phyloP scores from a whole-genome alignment of 2,329 filamentous ascomycete genomes.

The Rhinocladiella similis region DNA sequence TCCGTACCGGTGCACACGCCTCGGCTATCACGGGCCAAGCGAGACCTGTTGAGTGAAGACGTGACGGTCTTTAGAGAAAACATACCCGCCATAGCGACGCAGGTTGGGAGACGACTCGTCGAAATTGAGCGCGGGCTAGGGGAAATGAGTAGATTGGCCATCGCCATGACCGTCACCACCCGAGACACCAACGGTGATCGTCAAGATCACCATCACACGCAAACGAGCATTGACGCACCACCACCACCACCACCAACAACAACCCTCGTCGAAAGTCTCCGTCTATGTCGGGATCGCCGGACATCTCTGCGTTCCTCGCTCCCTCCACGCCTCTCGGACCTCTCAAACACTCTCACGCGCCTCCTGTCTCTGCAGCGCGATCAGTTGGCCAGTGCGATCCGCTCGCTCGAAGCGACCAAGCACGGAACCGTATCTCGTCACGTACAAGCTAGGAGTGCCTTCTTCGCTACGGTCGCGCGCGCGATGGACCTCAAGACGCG shows the following conservation, averaged over 20 bases:
- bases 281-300: constrained; percentile 4
- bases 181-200: too few species aligned
- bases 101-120: constrained; percentile 1
- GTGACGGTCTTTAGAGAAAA: constrained; percentile 10
- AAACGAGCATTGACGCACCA: not conserved
- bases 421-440: constrained; percentile 26
- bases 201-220: too few species aligned
- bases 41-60: constrained; percentile 11
- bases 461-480: constrained; percentile 21
- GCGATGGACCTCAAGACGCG: constrained; percentile 25
- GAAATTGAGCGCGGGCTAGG: constrained; percentile 6
- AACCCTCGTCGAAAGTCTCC: constrained; percentile 2
- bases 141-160: not conserved
- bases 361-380: constrained; percentile 4
- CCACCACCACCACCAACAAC: not conserved
- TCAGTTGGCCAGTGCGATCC: not conserved
- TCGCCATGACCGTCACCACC: too few species aligned
- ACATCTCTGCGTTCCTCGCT: not conserved
- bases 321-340: constrained; percentile 2
- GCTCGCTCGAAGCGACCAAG: constrained; percentile 23
- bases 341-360: constrained; percentile 1
- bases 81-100: constrained; percentile 1
- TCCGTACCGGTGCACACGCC: not conserved
- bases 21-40: not conserved
- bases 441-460: constrained; percentile 7